These are phyloP conservation scores for Amesomyces nigricolor DNA, from an alignment of 2,329 filamentous ascomycete species.

Conservation along the genomic window DNA sequence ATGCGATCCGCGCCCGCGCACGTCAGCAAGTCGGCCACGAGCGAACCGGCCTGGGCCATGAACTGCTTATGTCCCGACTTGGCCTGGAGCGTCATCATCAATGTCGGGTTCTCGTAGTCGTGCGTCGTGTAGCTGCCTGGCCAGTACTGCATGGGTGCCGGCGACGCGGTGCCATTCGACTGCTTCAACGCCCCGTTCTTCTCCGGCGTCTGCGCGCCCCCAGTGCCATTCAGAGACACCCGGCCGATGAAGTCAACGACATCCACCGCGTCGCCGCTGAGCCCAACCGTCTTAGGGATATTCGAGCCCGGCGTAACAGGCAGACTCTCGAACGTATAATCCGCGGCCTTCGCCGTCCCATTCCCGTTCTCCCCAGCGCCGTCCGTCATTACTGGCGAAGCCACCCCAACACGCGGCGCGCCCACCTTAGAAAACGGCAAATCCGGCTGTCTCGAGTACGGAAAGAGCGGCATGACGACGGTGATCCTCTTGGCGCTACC, in stretches of 20 bases:
- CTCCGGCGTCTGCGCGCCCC: neutral
- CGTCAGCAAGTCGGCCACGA: slow-evolving; percentile 88
- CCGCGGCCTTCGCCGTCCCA: slow-evolving; percentile 26
- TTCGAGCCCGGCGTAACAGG: slow-evolving; percentile 77
- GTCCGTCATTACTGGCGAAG: neutral
- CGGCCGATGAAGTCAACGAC: slow-evolving; percentile 64
- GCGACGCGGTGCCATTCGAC: slow-evolving; percentile 5
- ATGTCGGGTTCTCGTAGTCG: slow-evolving; percentile 56
- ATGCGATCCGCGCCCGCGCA: slow-evolving; percentile 77
- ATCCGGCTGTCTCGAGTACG: slow-evolving; percentile 93
- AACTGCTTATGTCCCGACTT: slow-evolving; percentile 96
- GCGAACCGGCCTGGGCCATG: slow-evolving; percentile 93
- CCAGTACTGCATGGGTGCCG: neutral
- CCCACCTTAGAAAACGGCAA: slow-evolving; percentile 94
- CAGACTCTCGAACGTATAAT: slow-evolving; percentile 84
- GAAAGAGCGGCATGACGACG: slow-evolving; percentile 89
- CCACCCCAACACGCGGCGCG: slow-evolving; percentile 61
- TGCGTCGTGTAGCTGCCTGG: slow-evolving; percentile 49
- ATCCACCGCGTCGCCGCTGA: slow-evolving; percentile 59
- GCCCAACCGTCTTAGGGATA: slow-evolving; percentile 57
- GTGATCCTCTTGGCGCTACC: slow-evolving; percentile 83
- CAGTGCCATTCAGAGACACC: neutral
- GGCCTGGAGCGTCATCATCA: slow-evolving; percentile 59
- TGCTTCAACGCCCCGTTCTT: neutral
- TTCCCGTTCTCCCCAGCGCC: neutral